Evolutionary conservation across 768 basidiomycete species (phyloP), one percentile per base, ranked within the genome.

Genomic region (Trametes gibbosa): DNA sequence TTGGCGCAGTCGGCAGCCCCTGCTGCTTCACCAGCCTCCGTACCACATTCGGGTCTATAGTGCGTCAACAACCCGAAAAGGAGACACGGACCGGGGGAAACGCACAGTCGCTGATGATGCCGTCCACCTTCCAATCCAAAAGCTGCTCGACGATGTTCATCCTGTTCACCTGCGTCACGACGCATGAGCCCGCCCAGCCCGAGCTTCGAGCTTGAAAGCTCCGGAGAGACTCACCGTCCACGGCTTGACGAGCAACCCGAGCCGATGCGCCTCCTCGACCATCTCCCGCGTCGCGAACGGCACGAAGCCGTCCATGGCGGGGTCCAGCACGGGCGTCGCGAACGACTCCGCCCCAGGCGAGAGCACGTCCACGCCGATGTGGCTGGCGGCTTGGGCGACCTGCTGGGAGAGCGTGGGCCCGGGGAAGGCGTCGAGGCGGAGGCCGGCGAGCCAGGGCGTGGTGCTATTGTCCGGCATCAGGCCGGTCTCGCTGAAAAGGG

Each of bases 51-150:
- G 90, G 87, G 68, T 84, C 79, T 80, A 57, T 12, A 13, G 0
- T 2, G 43, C 21, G 35, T 49, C 7, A 48, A 37, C 21, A 27
- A 7, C 4, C 17, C n/a, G 9, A 1, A n/a, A 35, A 8, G 24
- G 2, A 23, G 39, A 17, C 23, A 19, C 45, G n/a, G 6, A 32
- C 16, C 1, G 16, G 1, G 10, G 40, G 19, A 45, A 14, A 57
- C 77, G 14, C 59, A 79, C 79, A 89, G 68, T 92, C 90, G 5
- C 89, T 84, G 65, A 92, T 92, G 56, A 92, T 81, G 0, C 89
- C 90, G 69, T 92, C 90, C 0, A 84, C 84, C 3, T 82, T 82
- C 75, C 79, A 81, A 16, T 77, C 76, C 34, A 85, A 54, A 41
- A 92, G 68, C 62, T 84, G 77, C n/a, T 87, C 83, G 2, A 81